These are phyloP conservation scores for Boletus mariae DNA, from an alignment of 1,284 basidiomycete genomes.

Conservation along the genomic window DNA sequence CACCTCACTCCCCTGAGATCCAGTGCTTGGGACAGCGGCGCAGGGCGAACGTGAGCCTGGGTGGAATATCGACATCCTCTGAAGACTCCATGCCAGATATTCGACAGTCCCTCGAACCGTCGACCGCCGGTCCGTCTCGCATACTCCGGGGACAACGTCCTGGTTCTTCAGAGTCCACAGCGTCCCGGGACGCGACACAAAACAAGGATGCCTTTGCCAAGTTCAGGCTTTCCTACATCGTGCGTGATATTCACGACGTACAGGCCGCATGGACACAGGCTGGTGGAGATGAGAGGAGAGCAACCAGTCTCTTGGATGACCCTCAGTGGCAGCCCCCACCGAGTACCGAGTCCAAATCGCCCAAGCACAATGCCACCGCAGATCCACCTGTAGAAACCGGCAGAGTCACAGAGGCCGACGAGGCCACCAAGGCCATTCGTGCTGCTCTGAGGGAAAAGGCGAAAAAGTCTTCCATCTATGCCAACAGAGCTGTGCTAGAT, in stretches of 20 bases:
- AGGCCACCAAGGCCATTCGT: slow-evolving; percentile 60
- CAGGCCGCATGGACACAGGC: slow-evolving; percentile 63
- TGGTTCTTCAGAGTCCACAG: slow-evolving; percentile 27
- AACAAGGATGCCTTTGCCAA: slow-evolving; percentile 47
- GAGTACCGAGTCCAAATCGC: slow-evolving; percentile 18
- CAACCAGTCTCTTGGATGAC: slow-evolving; percentile 56
- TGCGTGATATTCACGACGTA: slow-evolving; percentile 42
- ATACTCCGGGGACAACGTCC: slow-evolving; percentile 50
- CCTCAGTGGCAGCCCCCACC: slow-evolving; percentile 47
- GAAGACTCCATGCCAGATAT: slow-evolving; percentile 61
- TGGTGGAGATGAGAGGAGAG: slow-evolving; percentile 54
- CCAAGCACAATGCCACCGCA: slow-evolving; percentile 22
- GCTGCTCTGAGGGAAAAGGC: slow-evolving; percentile 65
- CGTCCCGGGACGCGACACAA: slow-evolving; percentile 21
- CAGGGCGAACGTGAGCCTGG: slow-evolving; percentile 36
- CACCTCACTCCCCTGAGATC: slow-evolving; percentile 55
- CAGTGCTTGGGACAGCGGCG: slow-evolving; percentile 50
- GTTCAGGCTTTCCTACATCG: slow-evolving; percentile 60
- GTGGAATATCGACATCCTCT: slow-evolving; percentile 49
- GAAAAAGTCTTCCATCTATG: slow-evolving; percentile 74
- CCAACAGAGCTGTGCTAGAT: slow-evolving; percentile 54
- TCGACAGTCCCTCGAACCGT: slow-evolving; percentile 36
- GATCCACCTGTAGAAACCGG: slow-evolving; percentile 43
- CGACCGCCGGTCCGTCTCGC: slow-evolving; percentile 43
- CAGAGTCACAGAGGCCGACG: slow-evolving; percentile 65